A percentile compares a stretch with the other conserved stretches of the same genome.
These are phyloP conservation scores for Hypoxylon fragiforme DNA, from an alignment of 495 filamentous ascomycete genomes.

Conservation along the genomic window DNA sequence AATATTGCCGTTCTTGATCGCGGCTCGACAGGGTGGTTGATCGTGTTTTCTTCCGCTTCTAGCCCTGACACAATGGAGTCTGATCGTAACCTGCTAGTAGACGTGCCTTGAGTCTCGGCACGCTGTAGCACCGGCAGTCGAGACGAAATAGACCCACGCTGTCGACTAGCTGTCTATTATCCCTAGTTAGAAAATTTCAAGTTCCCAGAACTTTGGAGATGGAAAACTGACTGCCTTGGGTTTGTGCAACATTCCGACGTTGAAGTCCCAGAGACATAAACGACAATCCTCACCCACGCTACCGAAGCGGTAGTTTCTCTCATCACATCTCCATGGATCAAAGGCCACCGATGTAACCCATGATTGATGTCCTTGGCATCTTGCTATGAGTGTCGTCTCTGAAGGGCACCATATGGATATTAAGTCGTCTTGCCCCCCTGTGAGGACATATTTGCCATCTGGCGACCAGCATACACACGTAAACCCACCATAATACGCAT, in stretches of 20 bases:
- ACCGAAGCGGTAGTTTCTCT: constrained; percentile 90
- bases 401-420: constrained; percentile 90
- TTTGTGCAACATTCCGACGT: constrained; percentile 90
- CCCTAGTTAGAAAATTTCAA: constrained; percentile 15
- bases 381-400: constrained; percentile 81
- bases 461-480: constrained; percentile 96
- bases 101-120: constrained; percentile 53
- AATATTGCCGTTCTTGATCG: constrained; percentile 78
- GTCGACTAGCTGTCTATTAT: constrained; percentile 53
- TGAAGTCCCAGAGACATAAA: constrained; percentile 95
- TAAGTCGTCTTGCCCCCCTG: constrained; percentile 93
- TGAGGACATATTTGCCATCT: constrained; percentile 93
- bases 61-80: constrained; percentile 61
- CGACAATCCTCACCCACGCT: constrained; percentile 93
- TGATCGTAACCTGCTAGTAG: constrained; percentile 63
- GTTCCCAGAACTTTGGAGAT: too few relatives aligned
- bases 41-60: constrained; percentile 52
- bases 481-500: constrained; percentile 89
- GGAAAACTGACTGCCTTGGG: constrained; percentile 61
- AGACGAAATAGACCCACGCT: constrained; percentile 65
- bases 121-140: constrained; percentile 51
- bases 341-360: constrained; percentile 95
- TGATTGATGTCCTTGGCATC: constrained; percentile 89
- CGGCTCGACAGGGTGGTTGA: constrained; percentile 79
- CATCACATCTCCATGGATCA: constrained; percentile 95